A percentile compares a stretch with the other conserved stretches of the same genome.
Conservation (phyloP, 129 eudicot species). For the Flaveria brownii region DNA sequence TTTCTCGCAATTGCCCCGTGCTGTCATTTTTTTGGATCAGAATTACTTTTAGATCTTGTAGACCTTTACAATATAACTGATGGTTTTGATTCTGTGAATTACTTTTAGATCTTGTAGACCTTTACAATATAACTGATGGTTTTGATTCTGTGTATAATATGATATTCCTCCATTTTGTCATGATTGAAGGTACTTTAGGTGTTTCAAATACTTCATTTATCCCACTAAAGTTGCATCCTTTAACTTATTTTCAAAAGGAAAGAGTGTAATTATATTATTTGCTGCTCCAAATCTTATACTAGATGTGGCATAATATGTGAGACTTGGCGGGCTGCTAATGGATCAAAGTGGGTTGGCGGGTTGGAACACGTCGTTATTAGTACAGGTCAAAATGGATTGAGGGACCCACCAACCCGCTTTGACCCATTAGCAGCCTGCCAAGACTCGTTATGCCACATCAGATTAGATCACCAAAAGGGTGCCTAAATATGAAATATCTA, state of each 20-base stretch:
- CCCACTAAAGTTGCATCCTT: constrained; percentile 17
- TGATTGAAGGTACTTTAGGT: constrained; percentile 5
- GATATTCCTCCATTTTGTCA: background rate
- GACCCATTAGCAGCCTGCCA: background rate
- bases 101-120: background rate
- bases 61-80: no score
- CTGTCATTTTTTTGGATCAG: no score
- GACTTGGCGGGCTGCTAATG: no score
- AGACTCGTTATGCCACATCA: background rate
- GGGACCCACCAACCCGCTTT: background rate
- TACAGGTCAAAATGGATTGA: background rate
- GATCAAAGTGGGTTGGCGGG: no score
- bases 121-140: background rate
- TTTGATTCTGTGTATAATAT: constrained; percentile 2
- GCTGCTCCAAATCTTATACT: no score
- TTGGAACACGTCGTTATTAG: no score
- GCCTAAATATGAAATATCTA: background rate
- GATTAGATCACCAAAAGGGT: background rate
- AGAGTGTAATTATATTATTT: background rate
- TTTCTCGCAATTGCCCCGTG: background rate
- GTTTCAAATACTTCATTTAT: background rate
- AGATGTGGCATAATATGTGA: no score
- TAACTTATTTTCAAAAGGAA: background rate
- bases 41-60: no score
- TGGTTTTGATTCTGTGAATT: no score